Percentiles rank a stretch among this genome's conserved stretches.
Evolutionary conservation across 1,284 basidiomycete species (phyloP).

Genomic region (Cutaneotrichosporon cutaneum): DNA sequence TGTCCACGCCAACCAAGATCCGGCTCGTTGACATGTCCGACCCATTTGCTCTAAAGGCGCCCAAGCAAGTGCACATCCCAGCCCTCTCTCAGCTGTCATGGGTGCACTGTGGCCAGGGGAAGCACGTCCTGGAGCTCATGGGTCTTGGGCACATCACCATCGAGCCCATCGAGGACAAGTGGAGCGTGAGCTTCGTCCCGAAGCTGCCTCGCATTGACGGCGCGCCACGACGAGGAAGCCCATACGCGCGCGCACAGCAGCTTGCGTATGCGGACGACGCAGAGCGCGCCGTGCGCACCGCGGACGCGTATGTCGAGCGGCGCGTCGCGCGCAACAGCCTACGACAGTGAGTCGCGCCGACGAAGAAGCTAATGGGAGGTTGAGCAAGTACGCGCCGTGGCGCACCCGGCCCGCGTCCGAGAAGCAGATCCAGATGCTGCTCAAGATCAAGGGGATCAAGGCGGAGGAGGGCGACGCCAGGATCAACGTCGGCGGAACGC

Average conservation of each 20-base stretch:
- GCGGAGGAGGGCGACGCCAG: conserved; percentile 1
- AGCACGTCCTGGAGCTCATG: conserved; percentile 76
- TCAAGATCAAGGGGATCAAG: conserved; percentile 56
- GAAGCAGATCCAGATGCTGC: conserved; percentile 65
- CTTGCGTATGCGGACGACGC: conserved; percentile 36
- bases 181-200: conserved; percentile 29
- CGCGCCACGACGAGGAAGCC: conserved; percentile 17
- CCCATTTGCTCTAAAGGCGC: conserved; percentile 20
- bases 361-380: conserved; percentile 51
- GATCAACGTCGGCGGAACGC: neutral
- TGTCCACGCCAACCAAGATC: neutral
- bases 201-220: conserved; percentile 20
- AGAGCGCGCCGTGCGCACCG: conserved; percentile 52
- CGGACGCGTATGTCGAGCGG: conserved; percentile 42
- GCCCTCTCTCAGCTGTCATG: neutral
- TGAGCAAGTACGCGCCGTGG: conserved; percentile 71
- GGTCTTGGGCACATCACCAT: conserved; percentile 70
- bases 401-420: conserved; percentile 65
- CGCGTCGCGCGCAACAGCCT: conserved; percentile 25
- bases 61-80: neutral
- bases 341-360: conserved; percentile 6
- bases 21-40: conserved; percentile 10
- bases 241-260: conserved; percentile 21
- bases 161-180: conserved; percentile 50
- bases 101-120: conserved; percentile 75